phyloP scores from a whole-genome alignment of 345 rosid species.

The Syzygium grande region DNA sequence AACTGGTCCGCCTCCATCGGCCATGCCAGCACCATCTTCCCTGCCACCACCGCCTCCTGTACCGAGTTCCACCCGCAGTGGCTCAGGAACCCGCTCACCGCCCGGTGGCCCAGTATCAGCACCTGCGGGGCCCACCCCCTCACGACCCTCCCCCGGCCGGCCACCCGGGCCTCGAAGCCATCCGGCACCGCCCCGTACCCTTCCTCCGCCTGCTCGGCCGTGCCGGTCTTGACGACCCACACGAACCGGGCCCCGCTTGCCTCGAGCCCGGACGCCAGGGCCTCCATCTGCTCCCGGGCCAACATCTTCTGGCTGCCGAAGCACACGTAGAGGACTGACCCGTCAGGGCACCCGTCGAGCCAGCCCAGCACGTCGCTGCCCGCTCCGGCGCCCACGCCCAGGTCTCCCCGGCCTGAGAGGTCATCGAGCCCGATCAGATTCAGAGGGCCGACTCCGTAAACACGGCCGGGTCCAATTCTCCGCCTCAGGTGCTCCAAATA shows the following conservation, averaged over 20 bases:
- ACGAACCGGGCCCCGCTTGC: slow-evolving; percentile 39
- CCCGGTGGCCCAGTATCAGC: slow-evolving; percentile 35
- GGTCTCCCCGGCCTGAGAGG: neutral
- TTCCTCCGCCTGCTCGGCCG: slow-evolving; percentile 1
- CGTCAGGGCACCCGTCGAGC: slow-evolving; percentile 47
- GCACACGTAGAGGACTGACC: slow-evolving; percentile 49
- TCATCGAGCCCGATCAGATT: slow-evolving; percentile 22
- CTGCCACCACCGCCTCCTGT: slow-evolving; percentile 43
- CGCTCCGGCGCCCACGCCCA: neutral
- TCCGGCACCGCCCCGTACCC: slow-evolving; percentile 23
- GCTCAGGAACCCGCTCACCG: slow-evolving; percentile 53
- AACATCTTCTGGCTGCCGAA: slow-evolving; percentile 57
- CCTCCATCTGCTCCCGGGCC: slow-evolving; percentile 29
- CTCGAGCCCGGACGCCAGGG: slow-evolving; percentile 43
- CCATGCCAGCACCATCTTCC: slow-evolving; percentile 39
- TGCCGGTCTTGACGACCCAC: slow-evolving; percentile 44
- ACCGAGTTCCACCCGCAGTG: slow-evolving; percentile 79
- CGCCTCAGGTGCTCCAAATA: slow-evolving; percentile 24
- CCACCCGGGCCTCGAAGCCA: slow-evolving; percentile 35
- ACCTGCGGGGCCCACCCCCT: slow-evolving; percentile 62
- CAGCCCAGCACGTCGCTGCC: slow-evolving; percentile 17
- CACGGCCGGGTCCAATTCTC: slow-evolving; percentile 31
- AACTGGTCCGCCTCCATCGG: slow-evolving; percentile 73
- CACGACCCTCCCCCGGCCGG: slow-evolving; percentile 28
- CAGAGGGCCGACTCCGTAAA: slow-evolving; percentile 54